Evolutionary conservation across 75 land plant species (phyloP), one percentile per base, ranked within the genome.

Genomic region (Chamaecyparis obtusa): DNA sequence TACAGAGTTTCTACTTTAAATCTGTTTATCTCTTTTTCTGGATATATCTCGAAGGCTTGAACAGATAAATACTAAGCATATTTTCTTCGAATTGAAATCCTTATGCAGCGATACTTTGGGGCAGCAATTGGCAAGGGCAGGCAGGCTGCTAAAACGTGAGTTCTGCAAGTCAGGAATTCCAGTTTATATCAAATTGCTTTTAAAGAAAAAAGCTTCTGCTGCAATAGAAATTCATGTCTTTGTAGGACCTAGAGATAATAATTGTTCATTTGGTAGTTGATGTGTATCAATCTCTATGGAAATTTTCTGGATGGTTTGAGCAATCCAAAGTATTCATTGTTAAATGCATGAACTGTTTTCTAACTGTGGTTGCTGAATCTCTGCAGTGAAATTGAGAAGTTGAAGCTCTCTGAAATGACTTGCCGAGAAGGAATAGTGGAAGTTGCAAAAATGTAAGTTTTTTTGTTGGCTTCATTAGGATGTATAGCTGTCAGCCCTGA

Each of bases 131-230:
- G 99, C 24, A 98, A 98, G 88, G 99, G 99, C 19, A 92, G 95
- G 83, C 99, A 98, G 87, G 99, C 99, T 91, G 99, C 99, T 24
- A 98, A 98, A 91, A 98, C 99, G 99, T 98, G 91, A 90, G 97
- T 88, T 55, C 30, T 48, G 27, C 44, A 39, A 86, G 27, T 43
- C n/a, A 75, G 43, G 27, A 41, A 15, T 35, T 39, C 76, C 15
- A n/a, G 15, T n/a, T 81, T 49, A 81, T 81, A 46, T 81, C 30
- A 81, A 81, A 27, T 81, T 44, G 32, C 46, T 46, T 5, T 81
- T 37, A 46, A 84, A 85, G 13, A 43, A 71, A 32, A 44, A 30
- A 24, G 69, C 49, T 14, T 10, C n/a, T 44, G 37, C 17, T 86
- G 86, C 19, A 32, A 19, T 85, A 37, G 43, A 30, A 16, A 35